Evolutionary conservation across 1,284 basidiomycete genomes (phyloP), one percentile per base, ranked within the genome.

Genomic region (Pyrrhoderma lamaoense): DNA sequence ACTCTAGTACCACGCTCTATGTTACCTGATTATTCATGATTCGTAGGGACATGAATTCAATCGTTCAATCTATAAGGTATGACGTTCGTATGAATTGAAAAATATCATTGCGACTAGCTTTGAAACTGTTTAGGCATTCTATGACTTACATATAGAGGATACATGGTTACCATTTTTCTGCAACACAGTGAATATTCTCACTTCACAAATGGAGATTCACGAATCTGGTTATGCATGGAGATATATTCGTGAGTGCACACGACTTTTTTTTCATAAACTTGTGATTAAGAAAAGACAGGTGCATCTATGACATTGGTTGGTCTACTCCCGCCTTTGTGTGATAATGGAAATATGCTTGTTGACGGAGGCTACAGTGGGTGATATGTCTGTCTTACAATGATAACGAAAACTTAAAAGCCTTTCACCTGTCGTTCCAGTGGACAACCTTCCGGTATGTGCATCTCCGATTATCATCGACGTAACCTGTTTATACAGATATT

Each of bases 81-180:
- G 56, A 49, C 47, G 18, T 19, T 18, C n/a, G 35, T 19, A 40
- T n/a, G n/a, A n/a, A n/a, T 23, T 50, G 31, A 8, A 21, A n/a
- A 49, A 16, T 22, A 31, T 35, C 16, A 23, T 9, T 16, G 13
- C 27, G 18, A 22, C 47, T 40, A 31, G 51, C 53, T 25, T 53
- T 48, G 52, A 27, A 42, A 51, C 47, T 42, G 27, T 48, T 8
- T 53, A 84, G 80, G 78, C 84, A 2, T 95, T 97, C 64, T 94
- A 93, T 62, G 90, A 93, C 63, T 82, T 93, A 40, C 92, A 96
- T 66, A 97, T 99, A 50, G 94, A 98, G 70, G 93, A 96, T 68
- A 95, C 96, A 87, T 99, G 95, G 96, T 75, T 99, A 3, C 95
- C 96, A 1, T 99, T 87, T 71, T 99, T 94, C 70, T 96, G 93